phyloP scores from a whole-genome alignment of 768 basidiomycete species.

The Amanita pseudoporphyria region DNA sequence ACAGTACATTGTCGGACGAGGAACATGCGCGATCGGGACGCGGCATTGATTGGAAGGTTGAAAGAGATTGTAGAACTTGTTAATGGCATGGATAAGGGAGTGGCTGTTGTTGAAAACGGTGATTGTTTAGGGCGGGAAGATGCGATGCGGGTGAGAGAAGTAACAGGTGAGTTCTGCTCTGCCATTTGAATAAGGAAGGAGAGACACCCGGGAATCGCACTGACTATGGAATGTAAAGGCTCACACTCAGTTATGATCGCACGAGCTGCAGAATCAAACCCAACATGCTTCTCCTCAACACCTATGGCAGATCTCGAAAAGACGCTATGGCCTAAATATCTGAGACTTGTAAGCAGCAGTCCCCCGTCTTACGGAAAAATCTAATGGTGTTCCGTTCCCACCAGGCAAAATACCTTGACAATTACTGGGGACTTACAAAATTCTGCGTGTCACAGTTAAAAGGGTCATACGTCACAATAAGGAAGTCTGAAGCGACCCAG shows the following conservation, averaged over 20 bases:
- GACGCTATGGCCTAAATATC: conserved; percentile 61
- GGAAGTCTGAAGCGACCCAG: conserved; percentile 49
- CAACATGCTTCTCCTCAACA: conserved; percentile 69
- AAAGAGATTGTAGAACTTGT: conserved; percentile 84
- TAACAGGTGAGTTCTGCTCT: conserved; percentile 49
- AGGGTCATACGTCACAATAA: conserved; percentile 43
- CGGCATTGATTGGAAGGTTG: conserved; percentile 69
- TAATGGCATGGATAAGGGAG: conserved; percentile 55
- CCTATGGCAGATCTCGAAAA: conserved; percentile 62
- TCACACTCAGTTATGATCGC: conserved; percentile 96
- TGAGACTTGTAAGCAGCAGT: conserved; percentile 48
- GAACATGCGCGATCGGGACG: conserved; percentile 79
- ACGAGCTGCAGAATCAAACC: conserved; percentile 88
- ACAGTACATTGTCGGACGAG: conserved; percentile 95
- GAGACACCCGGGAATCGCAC: not conserved
- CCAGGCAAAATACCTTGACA: conserved; percentile 65
- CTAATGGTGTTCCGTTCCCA: conserved; percentile 5
- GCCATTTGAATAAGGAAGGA: no score
- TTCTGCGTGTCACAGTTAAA: conserved; percentile 83
- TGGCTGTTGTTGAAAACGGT: conserved; percentile 93
- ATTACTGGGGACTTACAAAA: conserved; percentile 80
- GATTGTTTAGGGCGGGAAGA: conserved; percentile 80
- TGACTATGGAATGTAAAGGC: conserved; percentile 26
- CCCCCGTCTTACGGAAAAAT: not conserved
- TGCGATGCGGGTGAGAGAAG: conserved; percentile 58